A percentile compares a stretch with the other conserved stretches of the same genome.
These are phyloP conservation scores for Barnettozyma siamensis DNA, from an alignment of 805 yeast species.

Conservation along the genomic window DNA sequence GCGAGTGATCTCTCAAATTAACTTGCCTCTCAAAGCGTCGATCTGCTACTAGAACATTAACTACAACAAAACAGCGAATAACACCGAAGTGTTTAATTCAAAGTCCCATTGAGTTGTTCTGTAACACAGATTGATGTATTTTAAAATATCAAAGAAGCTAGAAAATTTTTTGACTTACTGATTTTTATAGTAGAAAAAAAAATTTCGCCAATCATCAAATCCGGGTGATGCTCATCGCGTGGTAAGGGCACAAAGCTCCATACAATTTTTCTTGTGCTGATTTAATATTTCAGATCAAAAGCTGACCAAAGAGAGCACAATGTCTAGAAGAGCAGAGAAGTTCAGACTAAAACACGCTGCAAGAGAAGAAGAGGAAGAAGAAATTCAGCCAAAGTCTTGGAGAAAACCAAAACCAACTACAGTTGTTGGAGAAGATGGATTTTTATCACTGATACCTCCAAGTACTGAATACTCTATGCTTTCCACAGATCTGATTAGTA, in stretches of 20 bases:
- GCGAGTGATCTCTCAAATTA: slow-evolving; percentile 23
- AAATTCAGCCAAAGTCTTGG: slow-evolving; percentile 1
- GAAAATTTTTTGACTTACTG: slow-evolving; percentile 9
- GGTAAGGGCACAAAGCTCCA: slow-evolving; percentile 8
- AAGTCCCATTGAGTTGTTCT: slow-evolving; percentile 35
- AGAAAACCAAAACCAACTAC: slow-evolving; percentile 1
- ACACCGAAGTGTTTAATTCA: slow-evolving; percentile 20
- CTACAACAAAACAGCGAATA: slow-evolving; percentile 19
- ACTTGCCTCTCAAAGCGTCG: slow-evolving; percentile 51
- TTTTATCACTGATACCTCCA: slow-evolving; percentile 13
- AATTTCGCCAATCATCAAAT: not conserved
- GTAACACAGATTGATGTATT: slow-evolving; percentile 47
- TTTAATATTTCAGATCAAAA: not conserved
- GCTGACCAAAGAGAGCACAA: slow-evolving; percentile 1
- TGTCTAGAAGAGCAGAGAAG: slow-evolving; percentile 22
- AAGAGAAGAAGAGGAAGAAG: slow-evolving; percentile 6
- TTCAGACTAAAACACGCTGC: slow-evolving; percentile 11
- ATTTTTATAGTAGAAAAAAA: not conserved
- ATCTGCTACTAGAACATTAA: slow-evolving; percentile 38
- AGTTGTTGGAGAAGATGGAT: slow-evolving; percentile 4
- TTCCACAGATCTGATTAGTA: slow-evolving; percentile 18
- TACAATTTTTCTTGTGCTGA: not conserved
- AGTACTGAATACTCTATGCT: slow-evolving; percentile 17
- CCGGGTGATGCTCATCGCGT: slow-evolving; percentile 10
- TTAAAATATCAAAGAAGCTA: not conserved